A percentile compares a stretch with the other conserved stretches of the same genome.
Evolutionary conservation across 805 yeast genomes (phyloP).

Genomic region (Cyberlindnera amylophila): DNA sequence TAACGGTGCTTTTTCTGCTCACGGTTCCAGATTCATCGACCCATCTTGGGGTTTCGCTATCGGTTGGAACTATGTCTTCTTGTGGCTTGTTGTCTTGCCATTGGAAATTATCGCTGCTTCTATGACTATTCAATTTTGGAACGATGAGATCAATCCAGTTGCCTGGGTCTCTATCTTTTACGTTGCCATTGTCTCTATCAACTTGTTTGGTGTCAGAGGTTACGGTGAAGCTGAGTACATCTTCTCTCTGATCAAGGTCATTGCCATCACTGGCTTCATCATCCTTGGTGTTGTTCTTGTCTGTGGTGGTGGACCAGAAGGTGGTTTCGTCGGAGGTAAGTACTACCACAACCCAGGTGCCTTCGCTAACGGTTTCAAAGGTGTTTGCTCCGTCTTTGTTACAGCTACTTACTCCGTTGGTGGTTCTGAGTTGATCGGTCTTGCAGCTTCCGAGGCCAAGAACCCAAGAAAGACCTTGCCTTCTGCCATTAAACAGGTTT

Average conservation of each 20-base stretch:
- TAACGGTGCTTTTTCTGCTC: slow-evolving; percentile 63
- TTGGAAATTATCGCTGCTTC: slow-evolving; percentile 52
- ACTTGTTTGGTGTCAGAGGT: slow-evolving; percentile 51
- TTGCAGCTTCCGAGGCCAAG: slow-evolving; percentile 47
- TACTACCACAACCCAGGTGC: slow-evolving; percentile 59
- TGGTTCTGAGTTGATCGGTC: slow-evolving; percentile 50
- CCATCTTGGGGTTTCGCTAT: slow-evolving; percentile 60
- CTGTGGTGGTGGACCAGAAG: slow-evolving; percentile 46
- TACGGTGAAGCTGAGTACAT: slow-evolving; percentile 54
- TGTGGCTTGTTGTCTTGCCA: slow-evolving; percentile 50
- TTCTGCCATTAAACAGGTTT: slow-evolving; percentile 50
- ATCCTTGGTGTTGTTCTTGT: slow-evolving; percentile 48
- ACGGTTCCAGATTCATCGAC: slow-evolving; percentile 55
- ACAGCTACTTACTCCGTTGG: slow-evolving; percentile 54
- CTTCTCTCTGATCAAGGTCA: slow-evolving; percentile 45
- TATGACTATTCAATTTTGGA: slow-evolving; percentile 51
- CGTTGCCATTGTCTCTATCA: slow-evolving; percentile 43
- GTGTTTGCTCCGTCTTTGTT: slow-evolving; percentile 50
- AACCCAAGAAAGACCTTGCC: slow-evolving; percentile 47
- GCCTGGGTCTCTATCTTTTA: slow-evolving; percentile 51
- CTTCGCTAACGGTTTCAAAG: slow-evolving; percentile 54
- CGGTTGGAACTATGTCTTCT: slow-evolving; percentile 54
- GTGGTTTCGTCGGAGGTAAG: slow-evolving; percentile 41
- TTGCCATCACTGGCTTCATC: slow-evolving; percentile 49
- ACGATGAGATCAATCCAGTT: slow-evolving; percentile 40